Evolutionary conservation across 306 rosid species (phyloP), one percentile per base, ranked within the genome.

Genomic region (Acacia confusa): DNA sequence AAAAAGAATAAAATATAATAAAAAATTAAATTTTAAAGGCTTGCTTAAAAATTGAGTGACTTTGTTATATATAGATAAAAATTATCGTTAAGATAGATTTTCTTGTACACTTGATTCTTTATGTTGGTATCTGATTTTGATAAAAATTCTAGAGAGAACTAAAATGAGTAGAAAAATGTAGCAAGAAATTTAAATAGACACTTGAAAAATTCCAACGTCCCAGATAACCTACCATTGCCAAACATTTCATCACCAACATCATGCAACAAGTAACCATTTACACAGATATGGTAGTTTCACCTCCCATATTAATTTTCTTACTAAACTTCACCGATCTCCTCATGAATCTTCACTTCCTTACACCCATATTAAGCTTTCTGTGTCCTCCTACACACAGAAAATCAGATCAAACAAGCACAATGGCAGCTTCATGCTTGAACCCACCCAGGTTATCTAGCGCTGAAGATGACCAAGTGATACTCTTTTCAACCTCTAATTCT

Each of bases 401-500:
- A 41, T n/a, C 75, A 70, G 14, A 43, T 24, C 22, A 70, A 69
- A 69, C 74, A 20, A 69, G 1, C 75, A 70, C 55, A 52, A 88
- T 87, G 93, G 81, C 88, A 24, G 24, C 70, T 20, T 2, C 80
- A 7, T 89, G 89, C 85, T 82, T 88, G 84, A 80, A 79, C 20
- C 84, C 88, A 41, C 85, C 74, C 10, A 83, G 71, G 76, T 43
- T 41, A 65, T 60, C 80, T 32, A 84, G n/a, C 88, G 75, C 19
- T 67, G 98, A 85, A 70, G 94, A 92, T 72, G 95, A 92, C 38
- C 27, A 52, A 24, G 38, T 44, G 11, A 28, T 24, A 44, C 75
- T 70, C 13, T 70, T 89, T 76, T 93, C 97, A 60, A 75, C 81
- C 78, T 87, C 96, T 47, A 84, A 87, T 78, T 94, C 97, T 60